These are phyloP conservation scores for Mallotus repandus DNA, from an alignment of 441 rosid species.

Conservation along the genomic window DNA sequence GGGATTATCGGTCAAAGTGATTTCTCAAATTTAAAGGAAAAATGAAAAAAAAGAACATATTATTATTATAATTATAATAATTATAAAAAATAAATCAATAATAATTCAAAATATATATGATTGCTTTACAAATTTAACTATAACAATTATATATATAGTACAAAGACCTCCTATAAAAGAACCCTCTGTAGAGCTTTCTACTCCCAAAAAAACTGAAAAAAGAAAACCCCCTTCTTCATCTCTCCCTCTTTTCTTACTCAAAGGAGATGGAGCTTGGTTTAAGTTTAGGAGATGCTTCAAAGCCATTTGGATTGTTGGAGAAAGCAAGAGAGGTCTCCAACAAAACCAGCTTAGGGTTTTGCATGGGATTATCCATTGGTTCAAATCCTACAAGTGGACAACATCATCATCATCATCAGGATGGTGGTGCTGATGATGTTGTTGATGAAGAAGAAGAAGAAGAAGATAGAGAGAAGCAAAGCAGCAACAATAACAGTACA, in stretches of 20 bases:
- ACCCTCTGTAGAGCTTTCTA: neutral
- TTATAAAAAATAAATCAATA: too few relatives aligned
- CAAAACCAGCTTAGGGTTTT: constrained; percentile 21
- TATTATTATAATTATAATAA: too few relatives aligned
- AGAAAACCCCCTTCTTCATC: neutral
- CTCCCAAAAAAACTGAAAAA: neutral
- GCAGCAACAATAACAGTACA: neutral
- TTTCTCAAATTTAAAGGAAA: constrained; percentile 9
- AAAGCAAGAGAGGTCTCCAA: constrained; percentile 14
- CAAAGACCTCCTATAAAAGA: constrained; percentile 8
- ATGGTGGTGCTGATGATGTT: neutral
- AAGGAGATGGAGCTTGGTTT: constrained; percentile 42
- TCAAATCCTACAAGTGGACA: constrained; percentile 6
- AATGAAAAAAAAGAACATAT: neutral
- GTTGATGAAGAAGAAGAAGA: neutral
- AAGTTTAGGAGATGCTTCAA: constrained; percentile 40
- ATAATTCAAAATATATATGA: too few relatives aligned
- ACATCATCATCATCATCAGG: neutral
- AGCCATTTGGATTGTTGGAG: constrained; percentile 29
- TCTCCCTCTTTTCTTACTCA: neutral
- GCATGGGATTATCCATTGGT: constrained; percentile 31
- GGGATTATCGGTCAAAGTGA: constrained; percentile 27
- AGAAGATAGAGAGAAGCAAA: neutral
- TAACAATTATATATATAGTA: too few relatives aligned
- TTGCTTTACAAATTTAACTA: too few relatives aligned